Base-by-base conservation (phyloP, 148 eudicot genomes). In the Rhododendron mucronatum region DNA sequence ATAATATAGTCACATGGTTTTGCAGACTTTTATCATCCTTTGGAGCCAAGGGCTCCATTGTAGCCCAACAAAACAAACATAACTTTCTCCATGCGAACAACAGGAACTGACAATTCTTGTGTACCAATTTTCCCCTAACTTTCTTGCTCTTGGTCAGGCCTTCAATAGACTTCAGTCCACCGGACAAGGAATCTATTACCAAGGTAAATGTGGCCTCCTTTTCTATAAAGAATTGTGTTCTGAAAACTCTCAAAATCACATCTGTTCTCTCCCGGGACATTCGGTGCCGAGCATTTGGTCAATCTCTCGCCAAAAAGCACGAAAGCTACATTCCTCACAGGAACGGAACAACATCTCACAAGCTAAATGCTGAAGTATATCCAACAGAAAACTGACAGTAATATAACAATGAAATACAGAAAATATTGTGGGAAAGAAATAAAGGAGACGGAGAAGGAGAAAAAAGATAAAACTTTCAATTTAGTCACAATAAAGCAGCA, bases 21-120 rank as follows among this genome's bases (percentile, higher is more conserved):
- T 95, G 97, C 85, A 96, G 99, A 87, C 96, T 96, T 86, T 95
- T 96, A 69, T 95, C 98, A 88, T 94, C 99, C 86, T 96, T 96
- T 3, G 96, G 96, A 61, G 98, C 96, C 91, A 94, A 92, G 2
- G 98, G 93, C 81, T 95, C 98, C 87, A 95, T 93, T 51, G 88
- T 96, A 97, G 84, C 95, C 99, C 82, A 93, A 93, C 91, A 95
- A 85, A 84, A 95, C 87, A 87, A 96, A 96, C 84, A 86, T 88
- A 82, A 91, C 97, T 96, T 92, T 91, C 90, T 96, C 99, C 50
- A 91, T 87, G 67, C 84, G 86, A 87, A 96, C 88, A 87, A 96
- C 85, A 81, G 97, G 96, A 88, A 93, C 89, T 21, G 94, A 93
- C 79, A 86, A 84, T 78, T 93, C 93, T 86, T 93, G 95, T 80